Evolutionary conservation across 2,329 filamentous ascomycete genomes (phyloP).

Genomic region (Aplosporella prunicola): DNA sequence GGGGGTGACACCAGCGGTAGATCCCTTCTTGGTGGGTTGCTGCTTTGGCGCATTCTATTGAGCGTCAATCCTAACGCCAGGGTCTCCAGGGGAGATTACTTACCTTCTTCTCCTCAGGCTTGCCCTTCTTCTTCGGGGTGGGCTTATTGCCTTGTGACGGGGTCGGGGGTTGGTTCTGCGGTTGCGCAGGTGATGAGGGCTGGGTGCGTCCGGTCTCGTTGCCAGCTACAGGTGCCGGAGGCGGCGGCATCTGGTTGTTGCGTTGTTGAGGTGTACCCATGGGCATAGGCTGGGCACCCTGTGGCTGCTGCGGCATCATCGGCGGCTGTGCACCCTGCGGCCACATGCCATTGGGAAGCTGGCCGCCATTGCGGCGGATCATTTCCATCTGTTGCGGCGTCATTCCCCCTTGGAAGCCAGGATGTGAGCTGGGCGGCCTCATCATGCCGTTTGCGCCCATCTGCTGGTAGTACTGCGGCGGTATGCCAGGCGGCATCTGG

Average conservation of each 20-base stretch:
- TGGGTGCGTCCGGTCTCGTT: constrained; percentile 33
- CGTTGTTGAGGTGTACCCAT: constrained; percentile 65
- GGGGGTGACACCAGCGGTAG: constrained; percentile 31
- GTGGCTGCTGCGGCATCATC: constrained; percentile 36
- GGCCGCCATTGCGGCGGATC: constrained; percentile 25
- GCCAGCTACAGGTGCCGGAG: constrained; percentile 36
- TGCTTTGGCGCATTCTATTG: constrained; percentile 14
- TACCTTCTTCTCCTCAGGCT: constrained; percentile 62
- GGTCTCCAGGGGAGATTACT: constrained; percentile 17
- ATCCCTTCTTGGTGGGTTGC: constrained; percentile 34
- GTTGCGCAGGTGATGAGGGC: constrained; percentile 39
- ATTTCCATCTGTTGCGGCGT: constrained; percentile 48
- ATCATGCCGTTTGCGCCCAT: constrained; percentile 40
- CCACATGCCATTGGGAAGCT: constrained; percentile 30
- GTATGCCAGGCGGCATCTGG: constrained; percentile 40
- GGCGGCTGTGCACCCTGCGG: constrained; percentile 28
- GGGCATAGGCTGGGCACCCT: constrained; percentile 42
- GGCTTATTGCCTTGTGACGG: constrained; percentile 65
- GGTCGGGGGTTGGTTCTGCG: constrained; percentile 52
- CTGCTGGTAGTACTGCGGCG: constrained; percentile 28
- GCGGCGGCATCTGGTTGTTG: constrained; percentile 46
- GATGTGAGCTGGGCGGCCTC: constrained; percentile 40
- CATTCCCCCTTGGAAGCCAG: constrained; percentile 52
- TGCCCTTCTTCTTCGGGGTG: constrained; percentile 63
- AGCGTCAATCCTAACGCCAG: constrained; percentile 1